Base-by-base conservation (phyloP, 2,329 filamentous ascomycete species). In the Didymella sp. region DNA sequence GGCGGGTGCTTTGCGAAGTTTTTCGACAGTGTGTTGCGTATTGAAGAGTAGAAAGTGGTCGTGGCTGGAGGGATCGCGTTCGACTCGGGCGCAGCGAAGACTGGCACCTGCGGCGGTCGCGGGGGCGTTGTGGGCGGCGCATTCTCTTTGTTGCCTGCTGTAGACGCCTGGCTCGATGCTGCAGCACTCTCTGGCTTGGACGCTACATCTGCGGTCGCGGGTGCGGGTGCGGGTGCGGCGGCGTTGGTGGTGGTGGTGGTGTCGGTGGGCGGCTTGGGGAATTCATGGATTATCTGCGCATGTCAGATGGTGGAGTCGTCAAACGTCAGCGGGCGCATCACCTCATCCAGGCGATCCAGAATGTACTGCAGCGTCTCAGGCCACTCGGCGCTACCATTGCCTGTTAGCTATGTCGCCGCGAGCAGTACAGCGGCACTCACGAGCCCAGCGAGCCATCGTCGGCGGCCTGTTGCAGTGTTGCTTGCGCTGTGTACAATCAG, bases 1-100 rank as follows among this genome's bases (percentile, higher is more conserved):
- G 95, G 95, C 1, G 95, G 94, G 66, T 90, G 85, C 3, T 81
- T 80, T 21, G 85, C 73, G 76, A 99, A 99, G 63, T 84, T 85
- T 2, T 80, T 81, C 46, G 77, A 81, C 35, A 96, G 80, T 15
- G 88, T 87, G 6, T 77, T 61, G 2, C 70, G 68, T 58, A 79
- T 76, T 0, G 71, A 70, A 3, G 64, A 63, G 65, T 71, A 76
- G 56, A 72, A 71, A 56, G 62, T 69, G 21, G 68, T 63, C 12
- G 66, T 69, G 35, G 73, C 73, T 42, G 68, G 61, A 5, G 76
- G 74, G 19, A 77, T 45, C 27, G 21, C 52, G 3, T 62, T 65
- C 2, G 67, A 28, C 22, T 68, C 67, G 60, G 77, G 40, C 17
- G 56, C 49, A 15, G 80, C 74, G 72, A 81, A 81, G 71, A 65